phyloP scores from a whole-genome alignment of 2,329 filamentous ascomycete genomes.

The Diaporthe citrichinensis region DNA sequence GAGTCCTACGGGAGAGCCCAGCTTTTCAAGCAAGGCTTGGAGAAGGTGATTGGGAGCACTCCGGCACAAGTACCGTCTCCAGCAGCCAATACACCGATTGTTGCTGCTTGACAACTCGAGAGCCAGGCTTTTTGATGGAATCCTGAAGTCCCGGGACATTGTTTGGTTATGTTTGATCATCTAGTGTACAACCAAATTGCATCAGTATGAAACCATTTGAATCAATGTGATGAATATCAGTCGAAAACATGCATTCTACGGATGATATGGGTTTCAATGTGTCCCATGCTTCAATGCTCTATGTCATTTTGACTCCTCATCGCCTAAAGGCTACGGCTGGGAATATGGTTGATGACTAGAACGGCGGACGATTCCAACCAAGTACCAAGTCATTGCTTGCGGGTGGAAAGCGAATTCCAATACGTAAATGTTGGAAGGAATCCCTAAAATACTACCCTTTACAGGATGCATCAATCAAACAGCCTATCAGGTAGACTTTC shows the following conservation, averaged over 20 bases:
- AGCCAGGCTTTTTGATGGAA: not conserved
- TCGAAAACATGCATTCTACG: not conserved
- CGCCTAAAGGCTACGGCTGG: too few species aligned
- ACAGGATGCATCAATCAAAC: too few species aligned
- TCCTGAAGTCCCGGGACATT: not conserved
- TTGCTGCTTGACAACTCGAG: not conserved
- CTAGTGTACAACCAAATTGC: not conserved
- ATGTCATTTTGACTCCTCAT: not conserved
- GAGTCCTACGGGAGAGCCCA: constrained; percentile 51
- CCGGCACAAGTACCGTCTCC: not conserved
- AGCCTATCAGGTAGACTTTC: not conserved
- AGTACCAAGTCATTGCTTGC: not conserved
- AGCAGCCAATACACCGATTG: not conserved
- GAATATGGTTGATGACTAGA: not conserved
- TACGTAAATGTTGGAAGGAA: not conserved
- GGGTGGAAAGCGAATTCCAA: not conserved
- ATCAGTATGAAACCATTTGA: not conserved
- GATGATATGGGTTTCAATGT: not conserved
- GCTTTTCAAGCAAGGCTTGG: constrained; percentile 50
- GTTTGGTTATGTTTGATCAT: not conserved
- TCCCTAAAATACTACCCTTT: too few species aligned
- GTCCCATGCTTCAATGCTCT: not conserved
- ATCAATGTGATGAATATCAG: too few species aligned
- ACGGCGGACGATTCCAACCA: accelerated
- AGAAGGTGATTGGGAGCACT: constrained; percentile 37